Conservation (phyloP, 2,329 filamentous ascomycete species). For the Aspergillus nomiae region DNA sequence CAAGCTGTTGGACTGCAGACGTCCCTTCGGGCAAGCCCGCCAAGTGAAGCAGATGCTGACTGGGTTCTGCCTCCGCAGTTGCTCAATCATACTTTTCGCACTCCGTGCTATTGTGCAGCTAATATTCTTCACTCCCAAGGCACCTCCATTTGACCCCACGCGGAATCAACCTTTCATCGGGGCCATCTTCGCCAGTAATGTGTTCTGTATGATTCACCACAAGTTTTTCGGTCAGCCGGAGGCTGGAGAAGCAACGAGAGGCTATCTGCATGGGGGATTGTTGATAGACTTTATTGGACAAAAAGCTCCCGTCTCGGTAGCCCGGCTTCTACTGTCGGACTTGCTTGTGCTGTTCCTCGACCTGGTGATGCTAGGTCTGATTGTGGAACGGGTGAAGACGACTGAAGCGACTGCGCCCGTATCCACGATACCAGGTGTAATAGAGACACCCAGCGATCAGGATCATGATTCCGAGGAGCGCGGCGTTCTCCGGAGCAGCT, state of each 20-base stretch:
- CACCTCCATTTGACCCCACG: constrained; percentile 53
- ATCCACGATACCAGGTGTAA: constrained; percentile 13
- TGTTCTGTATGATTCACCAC: constrained; percentile 60
- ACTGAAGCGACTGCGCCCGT: constrained; percentile 29
- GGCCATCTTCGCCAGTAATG: constrained; percentile 56
- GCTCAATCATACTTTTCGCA: constrained; percentile 59
- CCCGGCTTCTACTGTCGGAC: constrained; percentile 56
- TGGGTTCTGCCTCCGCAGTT: constrained; percentile 41
- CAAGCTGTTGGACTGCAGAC: not conserved
- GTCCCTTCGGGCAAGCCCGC: not conserved
- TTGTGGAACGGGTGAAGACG: constrained; percentile 54
- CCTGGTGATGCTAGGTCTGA: constrained; percentile 58
- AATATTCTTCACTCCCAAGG: constrained; percentile 61
- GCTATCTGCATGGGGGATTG: constrained; percentile 63
- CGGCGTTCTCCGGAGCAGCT: constrained; percentile 49
- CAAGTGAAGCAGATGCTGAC: constrained; percentile 4
- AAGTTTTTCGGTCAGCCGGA: constrained; percentile 55
- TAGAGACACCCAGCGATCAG: constrained; percentile 41
- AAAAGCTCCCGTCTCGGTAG: constrained; percentile 57
- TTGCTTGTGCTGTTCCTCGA: constrained; percentile 57
- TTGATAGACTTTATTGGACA: constrained; percentile 68
- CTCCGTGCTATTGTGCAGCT: constrained; percentile 59
- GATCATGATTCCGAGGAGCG: constrained; percentile 63
- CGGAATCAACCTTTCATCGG: constrained; percentile 56
- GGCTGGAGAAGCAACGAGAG: constrained; percentile 53